Evolutionary conservation across 768 basidiomycete genomes (phyloP), one percentile per base, ranked within the genome.

Genomic region (Lactifluus piperatus): DNA sequence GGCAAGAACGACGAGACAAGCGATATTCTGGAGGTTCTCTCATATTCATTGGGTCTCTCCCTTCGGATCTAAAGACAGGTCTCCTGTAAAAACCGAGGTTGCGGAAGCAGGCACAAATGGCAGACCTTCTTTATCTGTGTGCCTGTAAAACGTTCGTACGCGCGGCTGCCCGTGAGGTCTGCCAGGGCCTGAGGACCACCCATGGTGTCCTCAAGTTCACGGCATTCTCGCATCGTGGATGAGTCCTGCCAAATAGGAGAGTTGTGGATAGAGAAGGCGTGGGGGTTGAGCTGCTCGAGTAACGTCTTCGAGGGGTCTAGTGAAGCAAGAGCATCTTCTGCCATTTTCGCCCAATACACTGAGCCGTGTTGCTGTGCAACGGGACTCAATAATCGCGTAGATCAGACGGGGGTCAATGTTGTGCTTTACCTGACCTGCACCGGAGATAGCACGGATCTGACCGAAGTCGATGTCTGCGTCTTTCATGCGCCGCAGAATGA

Each of bases 171-270:
- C 8, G 88, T 88, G 13, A 86, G 71, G 68, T 87, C 81, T 9
- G 91, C 84, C 8, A 94, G 75, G 5, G 71, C 79, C 60, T 87
- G 85, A 0, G 85, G 71, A 5, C 89, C 88, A 37, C 90, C 90
- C 10, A 87, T 73, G 37, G 75, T 77, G 0, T 74, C 77, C 66
- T 92, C 88, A 44, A 94, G 72, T 58, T 76, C 78, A 56, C 73
- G 73, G 67, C 91, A 94, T 64, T 93, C 89, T 44, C 73, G 71
- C 0, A 83, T 85, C 0, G 91, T 93, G 0, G 89, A 91, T 1
- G 89, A 90, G 71, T 94, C 92, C 69, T 94, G 91, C 91, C 92
- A 94, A 67, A 93, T 93, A 10, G 91, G 90, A 4, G 86, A 80
- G 62, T 77, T 77, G 1, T 75, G 75, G 13, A 82, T 71, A 6